Evolutionary conservation across 1,139 yeast genomes (phyloP).

Genomic region (Yamadazyma dendronema): DNA sequence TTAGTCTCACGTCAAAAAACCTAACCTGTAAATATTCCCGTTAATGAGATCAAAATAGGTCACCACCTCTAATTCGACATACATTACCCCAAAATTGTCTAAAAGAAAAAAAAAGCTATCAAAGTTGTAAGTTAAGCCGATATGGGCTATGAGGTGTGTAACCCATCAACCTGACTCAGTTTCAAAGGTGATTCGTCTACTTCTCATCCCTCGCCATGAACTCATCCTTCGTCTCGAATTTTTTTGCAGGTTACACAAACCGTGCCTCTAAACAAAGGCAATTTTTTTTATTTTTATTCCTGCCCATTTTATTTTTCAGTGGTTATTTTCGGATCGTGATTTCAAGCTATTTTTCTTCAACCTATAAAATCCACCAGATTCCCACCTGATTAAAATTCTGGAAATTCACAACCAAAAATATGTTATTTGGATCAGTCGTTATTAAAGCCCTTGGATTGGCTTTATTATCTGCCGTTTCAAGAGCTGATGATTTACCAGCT

Average conservation of each 20-base stretch:
- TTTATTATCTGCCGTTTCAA: constrained; percentile 7
- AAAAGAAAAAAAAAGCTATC: too few relatives aligned
- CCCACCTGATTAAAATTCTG: not conserved
- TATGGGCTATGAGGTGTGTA: too few relatives aligned
- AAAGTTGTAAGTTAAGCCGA: too few relatives aligned
- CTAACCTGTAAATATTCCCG: too few relatives aligned
- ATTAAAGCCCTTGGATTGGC: constrained; percentile 8
- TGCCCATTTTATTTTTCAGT: not conserved
- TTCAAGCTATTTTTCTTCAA: not conserved
- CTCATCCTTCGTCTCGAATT: not conserved
- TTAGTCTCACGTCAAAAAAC: too few relatives aligned
- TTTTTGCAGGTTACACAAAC: not conserved
- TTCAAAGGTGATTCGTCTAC: too few relatives aligned
- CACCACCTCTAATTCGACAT: too few relatives aligned
- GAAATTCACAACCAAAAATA: constrained; percentile 1
- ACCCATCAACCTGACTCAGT: too few relatives aligned
- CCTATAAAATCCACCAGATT: not conserved
- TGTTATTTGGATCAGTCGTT: constrained; percentile 14
- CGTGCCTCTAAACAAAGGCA: not conserved
- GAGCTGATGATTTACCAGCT: constrained; percentile 29
- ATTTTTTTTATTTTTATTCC: not conserved
- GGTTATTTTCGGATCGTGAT: too few relatives aligned
- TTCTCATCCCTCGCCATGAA: too few relatives aligned
- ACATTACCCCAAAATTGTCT: too few relatives aligned
- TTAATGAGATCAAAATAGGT: too few relatives aligned